Percentiles rank a stretch among this genome's conserved stretches.
These are phyloP conservation scores for Coniferiporia sulphurascens DNA, from an alignment of 1,284 basidiomycete species.

Conservation along the genomic window DNA sequence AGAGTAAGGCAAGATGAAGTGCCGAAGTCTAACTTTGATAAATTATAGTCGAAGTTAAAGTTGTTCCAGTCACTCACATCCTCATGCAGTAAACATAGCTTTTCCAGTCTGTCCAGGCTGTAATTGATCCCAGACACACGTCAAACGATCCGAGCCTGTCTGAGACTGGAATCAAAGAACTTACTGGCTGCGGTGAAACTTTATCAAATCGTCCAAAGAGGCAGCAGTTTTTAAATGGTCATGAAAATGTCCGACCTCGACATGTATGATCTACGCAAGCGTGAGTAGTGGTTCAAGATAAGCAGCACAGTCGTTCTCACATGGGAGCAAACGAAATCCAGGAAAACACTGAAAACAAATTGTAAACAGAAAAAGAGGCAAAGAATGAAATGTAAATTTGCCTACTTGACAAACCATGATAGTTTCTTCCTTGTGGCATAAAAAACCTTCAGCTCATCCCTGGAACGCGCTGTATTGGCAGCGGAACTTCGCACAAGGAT, in stretches of 20 bases:
- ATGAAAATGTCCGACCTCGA: conserved; percentile 55
- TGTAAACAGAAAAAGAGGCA: background rate
- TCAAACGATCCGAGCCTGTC: background rate
- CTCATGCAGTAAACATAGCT: conserved; percentile 60
- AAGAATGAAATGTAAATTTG: conserved; percentile 20
- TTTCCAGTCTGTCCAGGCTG: conserved; percentile 60
- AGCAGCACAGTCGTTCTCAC: conserved; percentile 35
- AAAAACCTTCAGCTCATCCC: conserved; percentile 55
- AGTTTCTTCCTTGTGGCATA: conserved; percentile 71
- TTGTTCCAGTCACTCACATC: conserved; percentile 41
- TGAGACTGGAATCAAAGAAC: conserved; percentile 27
- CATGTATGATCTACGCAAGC: conserved; percentile 58
- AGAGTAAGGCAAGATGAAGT: conserved; percentile 58
- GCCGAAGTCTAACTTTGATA: conserved; percentile 46
- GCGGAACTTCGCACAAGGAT: conserved; percentile 54
- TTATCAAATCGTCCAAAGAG: conserved; percentile 75
- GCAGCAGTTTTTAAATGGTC: conserved; percentile 46
- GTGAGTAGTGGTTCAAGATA: background rate
- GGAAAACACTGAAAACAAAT: conserved; percentile 47
- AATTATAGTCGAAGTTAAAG: background rate
- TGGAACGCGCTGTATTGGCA: conserved; percentile 29
- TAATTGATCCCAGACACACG: conserved; percentile 8
- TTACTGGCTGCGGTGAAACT: conserved; percentile 68
- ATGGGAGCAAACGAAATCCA: conserved; percentile 70
- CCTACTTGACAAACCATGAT: conserved; percentile 82